Evolutionary conservation across 73 alveolate genomes (phyloP).

Genomic region (Stentor roeselii): DNA sequence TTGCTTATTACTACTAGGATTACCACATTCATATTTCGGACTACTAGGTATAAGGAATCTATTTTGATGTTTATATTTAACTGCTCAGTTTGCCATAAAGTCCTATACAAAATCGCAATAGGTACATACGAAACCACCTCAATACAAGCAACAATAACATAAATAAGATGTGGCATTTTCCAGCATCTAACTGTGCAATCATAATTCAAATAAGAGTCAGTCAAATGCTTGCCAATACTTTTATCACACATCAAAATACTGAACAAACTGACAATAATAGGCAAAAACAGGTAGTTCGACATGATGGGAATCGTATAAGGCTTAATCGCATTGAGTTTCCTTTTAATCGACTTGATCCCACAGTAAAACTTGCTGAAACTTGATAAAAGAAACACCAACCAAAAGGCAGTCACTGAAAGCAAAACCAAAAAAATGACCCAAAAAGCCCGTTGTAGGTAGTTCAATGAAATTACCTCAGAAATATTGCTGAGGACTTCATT

Average conservation of each 20-base stretch:
- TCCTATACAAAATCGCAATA: neutral
- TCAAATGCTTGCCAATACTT: neutral
- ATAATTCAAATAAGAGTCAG: neutral
- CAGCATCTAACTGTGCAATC: neutral
- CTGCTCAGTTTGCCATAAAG: neutral
- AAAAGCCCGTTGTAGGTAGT: neutral
- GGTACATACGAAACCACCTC: neutral
- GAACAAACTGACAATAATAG: neutral
- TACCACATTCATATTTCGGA: neutral
- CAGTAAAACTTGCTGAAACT: neutral
- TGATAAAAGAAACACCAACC: neutral
- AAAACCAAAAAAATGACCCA: neutral
- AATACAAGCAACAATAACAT: neutral
- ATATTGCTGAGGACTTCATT: neutral
- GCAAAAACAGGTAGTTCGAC: neutral
- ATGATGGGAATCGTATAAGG: neutral
- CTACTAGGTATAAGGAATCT: neutral
- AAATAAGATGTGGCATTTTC: neutral
- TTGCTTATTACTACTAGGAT: neutral
- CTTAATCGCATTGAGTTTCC: neutral
- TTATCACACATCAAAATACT: neutral
- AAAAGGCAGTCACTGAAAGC: neutral
- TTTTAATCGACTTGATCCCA: neutral
- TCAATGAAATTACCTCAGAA: neutral
- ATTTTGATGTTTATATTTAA: neutral